These are phyloP conservation scores for Botrytis aclada DNA, from an alignment of 2,329 filamentous ascomycete species.

Conservation along the genomic window DNA sequence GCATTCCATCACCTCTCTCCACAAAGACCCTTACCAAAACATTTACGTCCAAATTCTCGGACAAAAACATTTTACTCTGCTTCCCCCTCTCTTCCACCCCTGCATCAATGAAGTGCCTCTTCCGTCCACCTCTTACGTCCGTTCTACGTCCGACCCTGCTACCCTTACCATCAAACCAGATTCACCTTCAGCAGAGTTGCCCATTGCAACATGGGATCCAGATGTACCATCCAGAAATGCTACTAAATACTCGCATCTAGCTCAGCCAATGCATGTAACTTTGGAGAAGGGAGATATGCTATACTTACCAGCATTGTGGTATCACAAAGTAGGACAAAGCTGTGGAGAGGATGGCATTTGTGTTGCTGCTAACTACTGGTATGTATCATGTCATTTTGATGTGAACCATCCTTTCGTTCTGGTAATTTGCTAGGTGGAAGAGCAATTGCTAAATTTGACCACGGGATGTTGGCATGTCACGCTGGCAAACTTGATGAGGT, in stretches of 20 bases:
- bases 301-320: conserved; percentile 80
- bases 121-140: conserved; percentile 7
- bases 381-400: conserved; percentile 28
- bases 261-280: conserved; percentile 62
- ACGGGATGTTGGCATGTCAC: background rate
- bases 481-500: background rate
- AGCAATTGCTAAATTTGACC: background rate
- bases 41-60: conserved; percentile 75
- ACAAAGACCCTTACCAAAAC: conserved; percentile 85
- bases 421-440: background rate
- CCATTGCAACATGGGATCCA: conserved; percentile 74
- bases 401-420: background rate
- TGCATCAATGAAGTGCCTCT: conserved; percentile 19
- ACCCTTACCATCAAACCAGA: conserved; percentile 3
- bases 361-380: conserved; percentile 81
- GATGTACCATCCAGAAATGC: conserved; percentile 37
- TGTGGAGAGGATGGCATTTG: conserved; percentile 67
- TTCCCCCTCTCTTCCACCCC: conserved; percentile 57
- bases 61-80: conserved; percentile 68
- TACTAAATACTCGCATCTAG: conserved; percentile 58
- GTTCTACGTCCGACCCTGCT: background rate
- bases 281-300: conserved; percentile 74
- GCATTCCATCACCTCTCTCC: conserved; percentile 65
- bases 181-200: conserved; percentile 43
- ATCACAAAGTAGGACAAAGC: conserved; percentile 76